Evolutionary conservation across 495 filamentous ascomycete species (phyloP).

Genomic region (Neurospora sp.): DNA sequence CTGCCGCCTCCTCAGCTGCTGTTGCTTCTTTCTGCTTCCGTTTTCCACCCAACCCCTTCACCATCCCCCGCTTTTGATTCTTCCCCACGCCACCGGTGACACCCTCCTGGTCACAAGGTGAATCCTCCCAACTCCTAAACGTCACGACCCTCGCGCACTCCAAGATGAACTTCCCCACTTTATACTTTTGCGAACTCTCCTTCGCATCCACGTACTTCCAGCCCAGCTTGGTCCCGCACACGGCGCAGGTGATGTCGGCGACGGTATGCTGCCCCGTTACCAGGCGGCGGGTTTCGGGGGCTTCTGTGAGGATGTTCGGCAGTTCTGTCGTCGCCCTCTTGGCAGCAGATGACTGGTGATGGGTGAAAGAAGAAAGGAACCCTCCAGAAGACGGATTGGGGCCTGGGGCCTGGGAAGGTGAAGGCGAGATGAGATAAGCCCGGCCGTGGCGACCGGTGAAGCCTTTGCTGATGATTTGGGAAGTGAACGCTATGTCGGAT

Average conservation of each 20-base stretch:
- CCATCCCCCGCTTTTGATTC: not conserved
- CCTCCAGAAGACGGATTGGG: not conserved
- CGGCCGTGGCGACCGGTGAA: slow-evolving; percentile 92
- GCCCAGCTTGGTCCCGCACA: slow-evolving; percentile 59
- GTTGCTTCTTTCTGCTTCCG: not conserved
- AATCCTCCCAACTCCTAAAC: slow-evolving; percentile 59
- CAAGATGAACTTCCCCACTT: slow-evolving; percentile 93
- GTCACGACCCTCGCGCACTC: slow-evolving; percentile 67
- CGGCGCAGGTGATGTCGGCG: slow-evolving; percentile 42
- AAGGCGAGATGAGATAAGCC: slow-evolving; percentile 70
- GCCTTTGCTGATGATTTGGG: slow-evolving; percentile 80
- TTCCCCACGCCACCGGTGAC: not conserved
- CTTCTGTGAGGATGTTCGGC: slow-evolving; percentile 38
- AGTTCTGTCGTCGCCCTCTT: slow-evolving; percentile 21
- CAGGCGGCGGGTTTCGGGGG: slow-evolving; percentile 57
- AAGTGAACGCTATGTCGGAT: slow-evolving; percentile 61
- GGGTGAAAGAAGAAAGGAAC: not conserved
- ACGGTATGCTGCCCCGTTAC: slow-evolving; percentile 69
- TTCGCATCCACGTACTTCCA: slow-evolving; percentile 92
- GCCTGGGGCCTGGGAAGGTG: slow-evolving; percentile 9
- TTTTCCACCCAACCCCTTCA: not conserved
- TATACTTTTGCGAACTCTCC: slow-evolving; percentile 75
- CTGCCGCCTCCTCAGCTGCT: not conserved
- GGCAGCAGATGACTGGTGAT: not conserved
- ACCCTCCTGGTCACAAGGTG: not conserved